Base-by-base conservation (phyloP, 2,329 filamentous ascomycete species). In the Fusarium nodosum region DNA sequence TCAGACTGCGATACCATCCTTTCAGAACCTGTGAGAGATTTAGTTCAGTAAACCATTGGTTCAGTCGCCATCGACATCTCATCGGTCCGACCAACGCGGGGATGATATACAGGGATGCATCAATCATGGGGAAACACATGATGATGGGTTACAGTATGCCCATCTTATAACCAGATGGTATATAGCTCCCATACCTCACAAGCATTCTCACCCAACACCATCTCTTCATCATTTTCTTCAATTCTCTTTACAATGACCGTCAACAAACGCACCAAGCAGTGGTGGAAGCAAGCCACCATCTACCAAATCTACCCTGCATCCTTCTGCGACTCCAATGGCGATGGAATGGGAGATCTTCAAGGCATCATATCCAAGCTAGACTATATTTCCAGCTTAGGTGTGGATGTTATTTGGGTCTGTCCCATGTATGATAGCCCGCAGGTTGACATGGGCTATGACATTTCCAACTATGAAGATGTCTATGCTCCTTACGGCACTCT, bases 241-340 rank as follows among this genome's bases (percentile, higher is more conserved):
- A 1, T 7, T 26, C 13, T 18, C 4, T 38, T 28, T 15, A 68
- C 20, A 56, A 74, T 74, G 72, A 74, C 72, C 15, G 60, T 74
- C 60, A 68, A 33, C 28, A 67, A 62, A 13, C 72, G 61, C 3
- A 52, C 60, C 8, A 72, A 55, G 38, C 72, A 72, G 45, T 88
- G 85, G 85, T 88, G 86, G 86, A 86, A 86, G 66, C 83, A 87
- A 63, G 82, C 79, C 20, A 78, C 82, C 3, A 82, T 86, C 38
- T 88, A 88, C 69, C 85, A 88, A 71, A 86, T 88, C 67, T 88
- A 87, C 71, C 85, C 85, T 4, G 82, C 86, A 30, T 84, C 82
- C 18, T 88, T 87, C 78, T 83, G 84, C 53, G 85, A 87, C 71
- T 83, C 82, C 66, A 86, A 87, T 53, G 82, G 82, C 50, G 85